Base-by-base conservation (phyloP, 2,329 filamentous ascomycete genomes). In the Microcyclospora tardicrescens region DNA sequence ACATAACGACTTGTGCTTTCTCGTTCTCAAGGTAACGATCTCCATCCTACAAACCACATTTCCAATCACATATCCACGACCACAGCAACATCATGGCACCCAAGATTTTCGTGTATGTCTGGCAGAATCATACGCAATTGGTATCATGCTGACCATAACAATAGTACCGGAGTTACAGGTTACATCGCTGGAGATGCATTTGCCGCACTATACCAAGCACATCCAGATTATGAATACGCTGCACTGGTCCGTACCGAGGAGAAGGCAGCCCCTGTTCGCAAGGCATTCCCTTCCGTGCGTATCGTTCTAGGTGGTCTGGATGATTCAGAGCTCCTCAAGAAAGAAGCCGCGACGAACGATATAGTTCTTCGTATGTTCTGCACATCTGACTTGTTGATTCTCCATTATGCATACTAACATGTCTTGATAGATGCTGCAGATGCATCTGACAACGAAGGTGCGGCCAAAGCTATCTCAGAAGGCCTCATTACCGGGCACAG, bases 251-350 rank as follows among this genome's bases (percentile, higher is more conserved):
- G 70, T n/a, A 65, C 66, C 40, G 61, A 63, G 40, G 66, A 67
- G 35, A 69, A 66, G 50, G 69, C 64, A 12, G 62, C 63, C 27
- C 54, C 56, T 38, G 58, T 72, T 11, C 50, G 44, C 33, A 43
- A 47, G 28, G 47, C 44, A 10, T 32, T 32, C 14, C 57, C 62
- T 8, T 54, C 60, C 31, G 53, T 69, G 33, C 61, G 63, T 6
- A 59, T 72, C 11, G 68, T 74, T 2, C 65, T 73, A 37, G 72
- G 72, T 13, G 61, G 62, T 19, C 59, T 71, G 9, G 66, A 72
- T 35, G 61, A 66, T 42, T 55, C 58, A 2, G 53, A 61, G 0
- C 45, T 72, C 1, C 46, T 75, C 2, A 57, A 65, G 28, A 50
- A 64, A 19, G 67, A 71, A 44, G 64, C 66, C n/a, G 54, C 59